Evolutionary conservation across 1,139 yeast species (phyloP).

Genomic region (Protomyces gravidus): DNA sequence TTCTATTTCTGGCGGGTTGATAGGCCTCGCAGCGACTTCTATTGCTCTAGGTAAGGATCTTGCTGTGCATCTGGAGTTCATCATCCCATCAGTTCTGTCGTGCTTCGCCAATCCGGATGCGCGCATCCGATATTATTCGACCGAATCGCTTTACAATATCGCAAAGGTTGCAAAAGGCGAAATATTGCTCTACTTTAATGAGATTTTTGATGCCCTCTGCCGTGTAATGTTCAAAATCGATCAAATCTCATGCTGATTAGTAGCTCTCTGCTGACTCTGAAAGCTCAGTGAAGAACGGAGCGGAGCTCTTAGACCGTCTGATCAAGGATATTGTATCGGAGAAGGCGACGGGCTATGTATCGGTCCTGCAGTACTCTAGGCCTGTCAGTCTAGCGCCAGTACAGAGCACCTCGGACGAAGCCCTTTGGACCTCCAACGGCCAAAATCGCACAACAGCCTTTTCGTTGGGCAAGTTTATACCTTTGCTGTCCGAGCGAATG

Average conservation of each 20-base stretch:
- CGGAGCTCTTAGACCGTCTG: constrained; percentile 83
- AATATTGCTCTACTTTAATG: constrained; percentile 82
- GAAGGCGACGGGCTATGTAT: constrained; percentile 83
- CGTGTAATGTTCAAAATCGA: constrained; percentile 39
- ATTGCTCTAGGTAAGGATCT: constrained; percentile 61
- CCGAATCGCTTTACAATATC: constrained; percentile 91
- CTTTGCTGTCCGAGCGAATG: constrained; percentile 81
- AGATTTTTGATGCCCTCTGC: constrained; percentile 87
- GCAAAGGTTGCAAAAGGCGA: constrained; percentile 98
- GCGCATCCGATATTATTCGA: constrained; percentile 91
- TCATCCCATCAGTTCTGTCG: constrained; percentile 87
- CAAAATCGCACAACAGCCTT: constrained; percentile 56
- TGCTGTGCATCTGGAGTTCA: constrained; percentile 70
- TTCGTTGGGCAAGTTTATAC: constrained; percentile 81
- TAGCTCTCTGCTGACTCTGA: constrained; percentile 83
- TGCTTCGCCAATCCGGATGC: constrained; percentile 97
- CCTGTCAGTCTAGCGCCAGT: constrained; percentile 19
- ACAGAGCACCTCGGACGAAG: constrained; percentile 33
- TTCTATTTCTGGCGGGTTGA: constrained; percentile 69
- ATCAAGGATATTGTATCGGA: constrained; percentile 89
- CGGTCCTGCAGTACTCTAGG: constrained; percentile 39
- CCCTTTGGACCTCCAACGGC: constrained; percentile 12
- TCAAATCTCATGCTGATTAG: neutral
- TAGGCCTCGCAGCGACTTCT: constrained; percentile 73
- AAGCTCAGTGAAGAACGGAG: constrained; percentile 89